phyloP scores from a whole-genome alignment of 1,284 basidiomycete genomes.

The Rhodotorula sp. region DNA sequence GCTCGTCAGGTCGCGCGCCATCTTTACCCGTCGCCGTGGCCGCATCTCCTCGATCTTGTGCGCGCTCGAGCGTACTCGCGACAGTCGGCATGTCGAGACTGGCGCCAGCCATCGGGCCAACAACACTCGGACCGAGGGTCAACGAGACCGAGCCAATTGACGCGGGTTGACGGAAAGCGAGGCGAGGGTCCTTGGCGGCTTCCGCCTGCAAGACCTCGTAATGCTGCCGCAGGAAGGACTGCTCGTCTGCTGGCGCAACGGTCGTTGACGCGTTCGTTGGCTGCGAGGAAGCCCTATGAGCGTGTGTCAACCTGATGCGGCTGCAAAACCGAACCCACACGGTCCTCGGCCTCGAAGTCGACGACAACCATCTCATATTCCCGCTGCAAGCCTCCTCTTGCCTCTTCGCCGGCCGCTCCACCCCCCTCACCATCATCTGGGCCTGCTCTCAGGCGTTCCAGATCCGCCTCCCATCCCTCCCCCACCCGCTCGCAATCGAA shows the following conservation, averaged over 20 bases:
- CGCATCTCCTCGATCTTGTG: slow-evolving; percentile 43
- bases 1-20: not conserved
- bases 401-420: slow-evolving; percentile 57
- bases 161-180: slow-evolving; percentile 59
- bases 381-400: slow-evolving; percentile 61
- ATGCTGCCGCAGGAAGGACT: slow-evolving; percentile 79
- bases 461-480: slow-evolving; percentile 70
- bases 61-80: slow-evolving; percentile 76
- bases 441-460: slow-evolving; percentile 27
- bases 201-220: slow-evolving; percentile 86
- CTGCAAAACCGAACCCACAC: slow-evolving; percentile 39
- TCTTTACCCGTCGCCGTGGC: not conserved
- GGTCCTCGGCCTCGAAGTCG: slow-evolving; percentile 45
- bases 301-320: not conserved
- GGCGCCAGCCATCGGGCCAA: slow-evolving; percentile 82
- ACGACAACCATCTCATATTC: slow-evolving; percentile 53
- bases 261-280: slow-evolving; percentile 51
- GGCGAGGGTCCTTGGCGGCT: slow-evolving; percentile 78
- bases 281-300: not conserved
- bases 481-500: slow-evolving; percentile 81
- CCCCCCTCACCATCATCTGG: slow-evolving; percentile 45
- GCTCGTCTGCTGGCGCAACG: slow-evolving; percentile 62
- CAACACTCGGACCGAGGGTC: slow-evolving; percentile 55
- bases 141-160: slow-evolving; percentile 5
- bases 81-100: slow-evolving; percentile 79